A percentile compares a stretch with the other conserved stretches of the same genome.
Conservation (phyloP, 257 asterid species). For the Euphrasia confusa region DNA sequence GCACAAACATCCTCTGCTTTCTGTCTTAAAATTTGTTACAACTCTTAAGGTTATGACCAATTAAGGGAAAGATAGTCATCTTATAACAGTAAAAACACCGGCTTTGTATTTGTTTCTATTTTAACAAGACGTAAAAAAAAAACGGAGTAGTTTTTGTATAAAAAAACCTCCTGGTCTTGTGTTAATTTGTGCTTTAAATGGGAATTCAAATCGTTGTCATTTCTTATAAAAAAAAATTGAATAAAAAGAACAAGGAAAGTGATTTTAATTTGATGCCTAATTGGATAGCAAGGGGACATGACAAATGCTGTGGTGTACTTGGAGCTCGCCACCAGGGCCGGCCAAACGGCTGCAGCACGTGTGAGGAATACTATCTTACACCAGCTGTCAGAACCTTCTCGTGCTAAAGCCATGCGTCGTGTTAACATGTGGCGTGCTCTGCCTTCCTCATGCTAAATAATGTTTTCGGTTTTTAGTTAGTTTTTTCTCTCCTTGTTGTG, state of each 20-base stretch:
- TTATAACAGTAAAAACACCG: no score
- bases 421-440: conserved; percentile 56
- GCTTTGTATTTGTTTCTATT: no score
- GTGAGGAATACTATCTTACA: conserved; percentile 43
- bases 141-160: not conserved
- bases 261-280: conserved; percentile 17
- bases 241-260: not conserved
- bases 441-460: conserved; percentile 43
- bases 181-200: not conserved
- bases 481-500: no score
- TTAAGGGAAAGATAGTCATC: no score
- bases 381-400: conserved; percentile 40
- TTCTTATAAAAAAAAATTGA: no score
- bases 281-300: conserved; percentile 68
- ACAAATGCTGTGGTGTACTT: conserved; percentile 65
- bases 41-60: no score
- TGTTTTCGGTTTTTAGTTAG: not conserved
- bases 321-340: conserved; percentile 70
- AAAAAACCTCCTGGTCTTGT: not conserved
- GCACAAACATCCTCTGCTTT: not conserved
- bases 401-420: conserved; percentile 44
- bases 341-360: conserved; percentile 53
- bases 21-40: not conserved
- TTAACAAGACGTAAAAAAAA: no score
- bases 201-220: not conserved